Evolutionary conservation across 2,329 filamentous ascomycete genomes (phyloP).

Genomic region (Arthrobotrys sphaeroides): DNA sequence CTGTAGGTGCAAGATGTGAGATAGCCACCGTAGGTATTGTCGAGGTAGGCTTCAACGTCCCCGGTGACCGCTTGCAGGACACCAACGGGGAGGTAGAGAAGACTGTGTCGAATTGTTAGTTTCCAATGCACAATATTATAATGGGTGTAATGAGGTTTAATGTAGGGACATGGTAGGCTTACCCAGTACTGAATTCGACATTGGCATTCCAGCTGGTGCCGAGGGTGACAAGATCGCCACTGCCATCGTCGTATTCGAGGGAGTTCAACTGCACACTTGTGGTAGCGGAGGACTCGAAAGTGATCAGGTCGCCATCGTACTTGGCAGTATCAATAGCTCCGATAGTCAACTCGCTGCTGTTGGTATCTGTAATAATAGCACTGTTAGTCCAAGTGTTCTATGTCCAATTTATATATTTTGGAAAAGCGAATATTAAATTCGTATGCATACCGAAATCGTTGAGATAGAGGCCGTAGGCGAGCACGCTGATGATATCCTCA

Average conservation of each 20-base stretch:
- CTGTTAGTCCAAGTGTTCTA: constrained; percentile 12
- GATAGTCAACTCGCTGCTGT: constrained; percentile 52
- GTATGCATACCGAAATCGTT: constrained; percentile 45
- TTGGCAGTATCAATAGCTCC: constrained; percentile 50
- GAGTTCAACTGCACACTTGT: constrained; percentile 34
- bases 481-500: constrained; percentile 39
- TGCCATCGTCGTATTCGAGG: constrained; percentile 27
- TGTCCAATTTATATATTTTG: not conserved
- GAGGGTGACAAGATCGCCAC: constrained; percentile 8
- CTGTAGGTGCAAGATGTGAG: constrained; percentile 41
- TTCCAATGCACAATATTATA: too few relatives aligned
- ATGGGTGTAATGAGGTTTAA: too few relatives aligned
- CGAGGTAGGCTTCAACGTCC: constrained; percentile 38
- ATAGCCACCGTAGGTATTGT: constrained; percentile 46
- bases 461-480: constrained; percentile 50
- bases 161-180: not conserved
- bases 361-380: constrained; percentile 36
- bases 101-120: constrained; percentile 3
- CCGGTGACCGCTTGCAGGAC: constrained; percentile 29
- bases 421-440: not conserved
- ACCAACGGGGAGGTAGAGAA: constrained; percentile 47
- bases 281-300: constrained; percentile 32
- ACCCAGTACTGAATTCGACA: constrained; percentile 52
- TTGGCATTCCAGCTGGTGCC: constrained; percentile 45
- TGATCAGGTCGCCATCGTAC: constrained; percentile 43